Conservation (phyloP, 176 grass and related monocot species). For the Avena atlantica region DNA sequence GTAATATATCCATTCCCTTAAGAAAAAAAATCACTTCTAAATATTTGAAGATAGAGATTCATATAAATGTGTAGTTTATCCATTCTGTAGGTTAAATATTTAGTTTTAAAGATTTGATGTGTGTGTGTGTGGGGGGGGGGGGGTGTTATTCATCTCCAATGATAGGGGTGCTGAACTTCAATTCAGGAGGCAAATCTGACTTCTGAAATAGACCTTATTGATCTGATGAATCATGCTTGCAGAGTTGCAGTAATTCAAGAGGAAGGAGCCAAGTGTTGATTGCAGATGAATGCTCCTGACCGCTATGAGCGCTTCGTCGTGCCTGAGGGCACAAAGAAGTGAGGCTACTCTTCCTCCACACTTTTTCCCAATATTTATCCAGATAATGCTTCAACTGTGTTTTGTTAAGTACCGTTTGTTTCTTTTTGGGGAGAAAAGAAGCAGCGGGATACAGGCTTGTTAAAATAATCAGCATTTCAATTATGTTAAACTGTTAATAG, state of each 20-base stretch:
- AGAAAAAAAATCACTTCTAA: background rate
- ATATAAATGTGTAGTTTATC: background rate
- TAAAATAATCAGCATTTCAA: background rate
- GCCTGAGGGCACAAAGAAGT: conserved; percentile 27
- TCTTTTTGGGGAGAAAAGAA: background rate
- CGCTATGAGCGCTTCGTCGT: conserved; percentile 23
- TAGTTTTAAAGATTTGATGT: background rate
- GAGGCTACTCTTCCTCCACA: background rate
- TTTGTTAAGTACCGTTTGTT: background rate
- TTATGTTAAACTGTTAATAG: background rate
- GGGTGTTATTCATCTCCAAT: background rate
- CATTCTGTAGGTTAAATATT: background rate
- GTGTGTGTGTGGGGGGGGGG: no score
- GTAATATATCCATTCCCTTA: background rate
- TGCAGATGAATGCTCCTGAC: conserved; percentile 18
- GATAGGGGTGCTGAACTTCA: background rate
- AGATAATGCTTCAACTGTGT: background rate
- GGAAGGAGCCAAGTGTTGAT: conserved; percentile 19
- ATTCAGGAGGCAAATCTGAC: background rate
- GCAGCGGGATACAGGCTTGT: background rate
- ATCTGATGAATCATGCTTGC: background rate
- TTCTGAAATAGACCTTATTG: conserved; percentile 8
- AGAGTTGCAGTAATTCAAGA: conserved; percentile 12
- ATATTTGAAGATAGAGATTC: background rate
- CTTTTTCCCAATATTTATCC: background rate